Conservation (phyloP, 768 basidiomycete species). For the Harrya chromipes region DNA sequence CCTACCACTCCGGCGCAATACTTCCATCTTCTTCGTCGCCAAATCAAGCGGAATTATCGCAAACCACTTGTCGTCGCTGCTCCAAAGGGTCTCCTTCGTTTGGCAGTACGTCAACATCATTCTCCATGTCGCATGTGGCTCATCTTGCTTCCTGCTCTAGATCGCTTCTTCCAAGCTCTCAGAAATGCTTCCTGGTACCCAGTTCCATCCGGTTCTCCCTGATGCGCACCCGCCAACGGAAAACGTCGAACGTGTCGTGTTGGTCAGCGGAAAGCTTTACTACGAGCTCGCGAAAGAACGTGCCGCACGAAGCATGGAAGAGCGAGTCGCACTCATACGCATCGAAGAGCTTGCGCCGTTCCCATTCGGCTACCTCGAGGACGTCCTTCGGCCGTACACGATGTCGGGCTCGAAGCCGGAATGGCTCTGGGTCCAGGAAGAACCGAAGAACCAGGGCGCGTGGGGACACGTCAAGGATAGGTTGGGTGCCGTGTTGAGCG, state of each 20-base stretch:
- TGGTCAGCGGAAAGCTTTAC: conserved; percentile 83
- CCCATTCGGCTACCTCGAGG: conserved; percentile 59
- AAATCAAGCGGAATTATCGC: conserved; percentile 80
- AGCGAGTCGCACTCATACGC: conserved; percentile 65
- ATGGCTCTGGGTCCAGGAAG: conserved; percentile 77
- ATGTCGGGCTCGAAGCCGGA: conserved; percentile 36
- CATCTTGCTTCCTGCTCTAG: conserved; percentile 35
- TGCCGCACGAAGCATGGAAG: conserved; percentile 42
- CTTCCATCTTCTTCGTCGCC: conserved; percentile 89
- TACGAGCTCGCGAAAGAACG: conserved; percentile 82
- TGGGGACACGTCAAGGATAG: conserved; percentile 64
- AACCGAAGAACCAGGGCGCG: conserved; percentile 84
- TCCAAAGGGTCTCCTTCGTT: conserved; percentile 79
- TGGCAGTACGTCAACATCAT: conserved; percentile 51
- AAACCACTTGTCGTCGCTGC: conserved; percentile 84
- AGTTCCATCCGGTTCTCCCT: conserved; percentile 65
- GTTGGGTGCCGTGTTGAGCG: conserved; percentile 49
- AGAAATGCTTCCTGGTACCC: conserved; percentile 57
- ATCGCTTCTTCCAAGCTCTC: conserved; percentile 66
- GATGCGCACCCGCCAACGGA: conserved; percentile 39
- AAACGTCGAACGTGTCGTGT: conserved; percentile 59
- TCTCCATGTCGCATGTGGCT: not conserved
- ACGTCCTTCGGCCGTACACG: conserved; percentile 46
- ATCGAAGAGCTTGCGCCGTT: conserved; percentile 87
- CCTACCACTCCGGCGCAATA: conserved; percentile 91